phyloP scores from a whole-genome alignment of 345 rosid species.

The Salix dunnii region DNA sequence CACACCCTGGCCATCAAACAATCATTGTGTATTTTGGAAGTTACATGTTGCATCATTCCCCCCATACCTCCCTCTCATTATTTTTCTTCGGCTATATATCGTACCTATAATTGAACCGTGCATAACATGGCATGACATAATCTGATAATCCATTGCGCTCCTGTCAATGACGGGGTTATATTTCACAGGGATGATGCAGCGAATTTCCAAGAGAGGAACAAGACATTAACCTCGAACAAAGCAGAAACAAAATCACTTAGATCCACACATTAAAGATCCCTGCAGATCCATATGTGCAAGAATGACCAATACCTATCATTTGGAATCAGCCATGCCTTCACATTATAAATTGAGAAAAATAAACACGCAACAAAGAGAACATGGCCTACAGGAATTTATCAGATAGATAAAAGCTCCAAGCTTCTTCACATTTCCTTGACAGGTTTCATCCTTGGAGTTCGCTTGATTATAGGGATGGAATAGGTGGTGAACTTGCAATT shows the following conservation, averaged over 20 bases:
- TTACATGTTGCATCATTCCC: neutral
- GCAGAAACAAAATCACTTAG: neutral
- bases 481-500: slow-evolving; percentile 20
- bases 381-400: neutral
- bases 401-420: neutral
- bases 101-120: neutral
- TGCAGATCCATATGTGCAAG: neutral
- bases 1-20: slow-evolving; percentile 15
- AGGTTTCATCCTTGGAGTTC: neutral
- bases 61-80: too few relatives aligned
- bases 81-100: neutral
- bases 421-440: neutral
- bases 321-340: slow-evolving; percentile 13
- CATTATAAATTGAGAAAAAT: slow-evolving; percentile 9
- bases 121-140: neutral
- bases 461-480: slow-evolving; percentile 22
- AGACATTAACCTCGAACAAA: neutral
- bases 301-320: neutral
- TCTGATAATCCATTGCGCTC: neutral
- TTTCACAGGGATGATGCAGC: too few relatives aligned
- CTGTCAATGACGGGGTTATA: neutral
- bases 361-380: slow-evolving; percentile 5
- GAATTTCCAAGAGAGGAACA: neutral
- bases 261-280: slow-evolving; percentile 20
- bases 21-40: slow-evolving; percentile 25